These are phyloP conservation scores for Lanmaoa rubissima DNA, from an alignment of 768 basidiomycete species.

Conservation along the genomic window DNA sequence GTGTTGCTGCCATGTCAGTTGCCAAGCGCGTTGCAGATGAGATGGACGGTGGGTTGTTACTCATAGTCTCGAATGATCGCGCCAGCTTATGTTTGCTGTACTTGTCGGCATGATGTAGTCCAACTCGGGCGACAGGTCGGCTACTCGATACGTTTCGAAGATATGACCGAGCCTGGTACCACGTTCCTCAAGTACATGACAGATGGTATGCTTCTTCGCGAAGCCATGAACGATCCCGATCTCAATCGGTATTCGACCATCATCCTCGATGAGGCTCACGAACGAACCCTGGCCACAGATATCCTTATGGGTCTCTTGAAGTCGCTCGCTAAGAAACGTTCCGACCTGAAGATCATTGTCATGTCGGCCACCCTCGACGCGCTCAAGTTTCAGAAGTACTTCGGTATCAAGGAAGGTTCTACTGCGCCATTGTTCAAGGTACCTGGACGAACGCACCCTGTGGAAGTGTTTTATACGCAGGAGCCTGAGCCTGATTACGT, in stretches of 20 bases:
- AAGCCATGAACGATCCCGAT: slow-evolving; percentile 95
- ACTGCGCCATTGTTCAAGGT: slow-evolving; percentile 84
- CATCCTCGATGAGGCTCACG: slow-evolving; percentile 98
- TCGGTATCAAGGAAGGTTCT: slow-evolving; percentile 45
- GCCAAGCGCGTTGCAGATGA: slow-evolving; percentile 98
- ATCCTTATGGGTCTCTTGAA: slow-evolving; percentile 98
- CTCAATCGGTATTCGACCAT: slow-evolving; percentile 93
- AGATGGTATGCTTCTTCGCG: slow-evolving; percentile 97
- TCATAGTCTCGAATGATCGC: neutral
- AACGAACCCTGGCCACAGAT: slow-evolving; percentile 96
- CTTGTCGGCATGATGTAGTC: slow-evolving; percentile 46
- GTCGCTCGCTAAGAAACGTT: slow-evolving; percentile 69
- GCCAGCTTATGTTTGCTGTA: slow-evolving; percentile 7
- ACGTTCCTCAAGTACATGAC: slow-evolving; percentile 99
- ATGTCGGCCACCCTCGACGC: slow-evolving; percentile 99
- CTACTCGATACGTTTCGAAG: slow-evolving; percentile 98
- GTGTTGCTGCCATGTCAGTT: slow-evolving; percentile 97
- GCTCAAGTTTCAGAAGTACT: slow-evolving; percentile 95
- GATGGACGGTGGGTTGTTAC: slow-evolving; percentile 82
- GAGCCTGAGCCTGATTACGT: slow-evolving; percentile 95
- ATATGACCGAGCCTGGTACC: slow-evolving; percentile 73
- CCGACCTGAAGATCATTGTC: slow-evolving; percentile 94
- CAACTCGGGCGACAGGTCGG: slow-evolving; percentile 93
- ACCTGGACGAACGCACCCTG: slow-evolving; percentile 90
- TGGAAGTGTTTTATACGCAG: slow-evolving; percentile 93